Evolutionary conservation across 225 moss, liverwort and hornwort species (phyloP).

Genomic region (Bryum argenteum): DNA sequence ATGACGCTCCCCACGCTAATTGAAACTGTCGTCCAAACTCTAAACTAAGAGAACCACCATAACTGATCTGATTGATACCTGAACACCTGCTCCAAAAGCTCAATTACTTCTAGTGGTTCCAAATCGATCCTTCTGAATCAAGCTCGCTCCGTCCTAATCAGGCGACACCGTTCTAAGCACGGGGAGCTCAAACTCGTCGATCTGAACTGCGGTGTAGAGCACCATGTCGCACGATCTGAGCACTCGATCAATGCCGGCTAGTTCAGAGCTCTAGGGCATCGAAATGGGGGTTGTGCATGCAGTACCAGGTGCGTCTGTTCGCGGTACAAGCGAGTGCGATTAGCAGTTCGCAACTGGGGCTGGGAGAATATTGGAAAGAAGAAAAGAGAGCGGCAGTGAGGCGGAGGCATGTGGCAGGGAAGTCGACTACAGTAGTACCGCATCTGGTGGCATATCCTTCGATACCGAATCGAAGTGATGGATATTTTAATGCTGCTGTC

Average conservation of each 20-base stretch:
- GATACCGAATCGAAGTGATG: conserved; percentile 12
- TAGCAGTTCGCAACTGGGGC: too few species aligned
- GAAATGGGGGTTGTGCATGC: neutral
- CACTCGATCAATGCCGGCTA: neutral
- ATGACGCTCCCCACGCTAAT: neutral
- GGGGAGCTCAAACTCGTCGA: neutral
- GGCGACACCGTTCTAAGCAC: neutral
- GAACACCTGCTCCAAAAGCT: neutral
- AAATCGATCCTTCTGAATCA: neutral
- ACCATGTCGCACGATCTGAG: neutral
- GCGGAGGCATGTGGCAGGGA: neutral
- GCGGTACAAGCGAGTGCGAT: neutral
- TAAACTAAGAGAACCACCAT: neutral
- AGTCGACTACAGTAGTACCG: neutral
- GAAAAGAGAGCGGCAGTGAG: neutral
- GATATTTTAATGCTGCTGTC: conserved; percentile 2
- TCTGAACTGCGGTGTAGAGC: neutral
- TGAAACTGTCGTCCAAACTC: neutral
- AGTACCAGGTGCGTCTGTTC: neutral
- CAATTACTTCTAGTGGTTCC: neutral
- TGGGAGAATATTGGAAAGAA: too few species aligned
- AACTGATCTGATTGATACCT: conserved; percentile 8
- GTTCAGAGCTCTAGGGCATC: neutral
- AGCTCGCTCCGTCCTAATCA: conserved; percentile 3
- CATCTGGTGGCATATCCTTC: conserved; percentile 39